Base-by-base conservation (phyloP, 2,329 filamentous ascomycete genomes). In the Plenodomus lindquistii region DNA sequence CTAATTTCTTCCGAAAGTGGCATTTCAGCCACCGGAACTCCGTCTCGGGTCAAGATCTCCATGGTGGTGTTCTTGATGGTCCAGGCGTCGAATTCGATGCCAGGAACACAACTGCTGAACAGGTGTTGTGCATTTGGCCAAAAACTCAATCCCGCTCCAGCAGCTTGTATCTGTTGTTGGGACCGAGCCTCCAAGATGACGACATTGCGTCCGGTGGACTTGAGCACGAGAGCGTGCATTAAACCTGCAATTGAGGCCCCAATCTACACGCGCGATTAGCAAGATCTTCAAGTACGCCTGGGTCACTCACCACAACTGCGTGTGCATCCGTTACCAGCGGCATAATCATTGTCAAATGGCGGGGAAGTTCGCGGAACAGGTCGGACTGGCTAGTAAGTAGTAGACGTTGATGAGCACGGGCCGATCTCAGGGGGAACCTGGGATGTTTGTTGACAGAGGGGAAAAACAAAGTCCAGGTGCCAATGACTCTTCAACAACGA, bases 221-320 rank as follows among this genome's bases (percentile, higher is more conserved):
- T 59, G 2, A 63, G 46, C 2, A 49, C 55, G 6, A 62, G 36
- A 11, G 59, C 59, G 34, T 60, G 55, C 50, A 63, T 55, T 7
- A 63, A 49, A 15, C 60, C 59, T 10, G 57, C 50, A 17, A 60
- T 51, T 1, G 59, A 62, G 36, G 55, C 53, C 17, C 60, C 60
- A 22, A 62, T 37, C 48, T 50, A 11, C 19, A 4, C 7, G 7
- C 2, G 5, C 2, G 0, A 16, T 50, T 18, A 50, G 40, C 11
- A 31, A 8, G 4, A 8, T 15, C 34, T 15, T 20, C 18, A 40
- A 34, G n/a, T 1, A 4, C 15, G 15, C 27, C 4, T 24, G 29
- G 16, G 9, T 18, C 19, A 39, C 42, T 34, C 22, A 50, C 48
- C 16, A 50, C 43, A 16, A 50, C 40, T 5, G 40, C 24, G 16